phyloP scores from a whole-genome alignment of 2,329 filamentous ascomycete species.

The Aspergillus neoniger region DNA sequence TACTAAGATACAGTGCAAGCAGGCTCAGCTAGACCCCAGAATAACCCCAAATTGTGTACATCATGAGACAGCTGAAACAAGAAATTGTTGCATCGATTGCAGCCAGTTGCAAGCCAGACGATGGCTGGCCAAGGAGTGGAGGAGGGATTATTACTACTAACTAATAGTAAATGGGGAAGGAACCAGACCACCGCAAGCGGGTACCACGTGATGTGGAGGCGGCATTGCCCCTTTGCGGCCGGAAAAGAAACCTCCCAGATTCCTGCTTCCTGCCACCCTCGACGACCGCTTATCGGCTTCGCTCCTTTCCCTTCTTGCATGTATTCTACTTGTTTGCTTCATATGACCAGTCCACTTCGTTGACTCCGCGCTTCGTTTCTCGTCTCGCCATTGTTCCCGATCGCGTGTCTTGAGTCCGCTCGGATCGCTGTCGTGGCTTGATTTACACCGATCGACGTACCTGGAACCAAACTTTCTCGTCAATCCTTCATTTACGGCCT shows the following conservation, averaged over 20 bases:
- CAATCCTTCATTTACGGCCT: neutral
- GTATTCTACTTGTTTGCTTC: neutral
- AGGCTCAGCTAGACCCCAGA: no score
- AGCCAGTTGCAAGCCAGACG: no score
- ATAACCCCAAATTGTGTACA: no score
- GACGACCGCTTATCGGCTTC: constrained; percentile 13
- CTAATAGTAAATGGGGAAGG: no score
- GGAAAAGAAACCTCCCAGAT: constrained; percentile 10
- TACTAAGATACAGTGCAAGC: no score
- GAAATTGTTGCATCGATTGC: no score
- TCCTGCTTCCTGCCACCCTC: constrained; percentile 7
- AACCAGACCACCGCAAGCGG: constrained; percentile 16
- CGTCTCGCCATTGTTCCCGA: neutral
- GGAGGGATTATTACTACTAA: no score
- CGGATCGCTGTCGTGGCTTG: constrained; percentile 17
- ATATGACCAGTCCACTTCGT: neutral
- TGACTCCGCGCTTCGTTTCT: neutral
- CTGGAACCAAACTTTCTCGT: constrained; percentile 4
- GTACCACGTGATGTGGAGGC: constrained; percentile 19
- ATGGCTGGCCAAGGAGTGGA: no score
- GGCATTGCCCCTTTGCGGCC: constrained; percentile 23
- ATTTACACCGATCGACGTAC: constrained; percentile 11
- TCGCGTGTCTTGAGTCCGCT: neutral
- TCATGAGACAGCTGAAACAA: no score
- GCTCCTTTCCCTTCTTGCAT: constrained; percentile 1